A percentile compares a stretch with the other conserved stretches of the same genome.
These are phyloP conservation scores for Rhododendron mucronatum DNA, from an alignment of 148 eudicot genomes.

Conservation along the genomic window DNA sequence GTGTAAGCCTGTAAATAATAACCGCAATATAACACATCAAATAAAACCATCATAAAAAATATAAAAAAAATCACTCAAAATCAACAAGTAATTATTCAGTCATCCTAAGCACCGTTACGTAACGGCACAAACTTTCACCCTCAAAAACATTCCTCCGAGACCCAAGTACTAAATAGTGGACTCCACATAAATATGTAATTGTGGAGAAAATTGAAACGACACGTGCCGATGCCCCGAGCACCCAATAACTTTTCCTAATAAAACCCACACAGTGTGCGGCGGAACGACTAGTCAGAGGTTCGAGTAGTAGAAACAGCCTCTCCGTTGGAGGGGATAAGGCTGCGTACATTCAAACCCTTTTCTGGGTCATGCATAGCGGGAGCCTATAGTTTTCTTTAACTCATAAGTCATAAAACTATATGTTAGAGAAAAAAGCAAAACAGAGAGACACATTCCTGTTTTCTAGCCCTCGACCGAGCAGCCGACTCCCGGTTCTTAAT, in stretches of 20 bases:
- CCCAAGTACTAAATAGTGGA: too few relatives aligned
- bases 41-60: neutral
- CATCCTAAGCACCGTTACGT: neutral
- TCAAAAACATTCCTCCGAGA: too few relatives aligned
- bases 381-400: slow-evolving; percentile 25
- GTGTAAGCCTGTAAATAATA: slow-evolving; percentile 43
- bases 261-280: too few relatives aligned
- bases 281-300: neutral
- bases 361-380: neutral
- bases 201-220: neutral
- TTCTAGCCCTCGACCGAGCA: slow-evolving; percentile 53
- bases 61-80: neutral
- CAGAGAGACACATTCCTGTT: slow-evolving; percentile 26
- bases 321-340: neutral
- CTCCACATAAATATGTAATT: neutral
- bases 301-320: neutral
- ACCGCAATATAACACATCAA: neutral
- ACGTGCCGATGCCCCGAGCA: neutral
- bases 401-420: slow-evolving; percentile 19
- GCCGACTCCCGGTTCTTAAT: slow-evolving; percentile 61
- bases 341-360: neutral
- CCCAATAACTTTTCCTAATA: neutral
- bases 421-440: neutral
- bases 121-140: too few relatives aligned
- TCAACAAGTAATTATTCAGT: neutral